phyloP scores from a whole-genome alignment of 2,329 filamentous ascomycete genomes.

The Myriosclerotinia curreyana region DNA sequence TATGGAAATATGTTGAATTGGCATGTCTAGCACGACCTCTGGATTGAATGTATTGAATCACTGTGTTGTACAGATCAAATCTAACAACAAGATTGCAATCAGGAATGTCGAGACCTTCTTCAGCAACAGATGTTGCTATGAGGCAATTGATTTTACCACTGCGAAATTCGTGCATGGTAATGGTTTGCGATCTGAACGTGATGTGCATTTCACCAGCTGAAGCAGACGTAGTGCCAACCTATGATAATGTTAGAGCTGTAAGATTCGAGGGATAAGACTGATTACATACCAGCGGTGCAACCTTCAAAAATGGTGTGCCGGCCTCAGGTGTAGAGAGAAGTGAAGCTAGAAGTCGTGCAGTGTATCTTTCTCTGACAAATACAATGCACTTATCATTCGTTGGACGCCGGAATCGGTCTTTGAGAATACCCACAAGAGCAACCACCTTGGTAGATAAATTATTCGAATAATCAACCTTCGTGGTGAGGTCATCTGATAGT shows the following conservation, averaged over 20 bases:
- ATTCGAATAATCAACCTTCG: slow-evolving; percentile 19
- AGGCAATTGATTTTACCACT: slow-evolving; percentile 59
- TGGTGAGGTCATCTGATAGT: slow-evolving; percentile 5
- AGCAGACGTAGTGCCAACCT: slow-evolving; percentile 50
- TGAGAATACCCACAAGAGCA: slow-evolving; percentile 58
- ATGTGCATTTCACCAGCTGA: slow-evolving; percentile 53
- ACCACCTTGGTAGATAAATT: slow-evolving; percentile 71
- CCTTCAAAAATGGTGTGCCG: slow-evolving; percentile 55
- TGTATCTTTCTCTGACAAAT: slow-evolving; percentile 77
- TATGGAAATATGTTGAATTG: slow-evolving; percentile 77
- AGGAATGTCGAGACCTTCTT: slow-evolving; percentile 66
- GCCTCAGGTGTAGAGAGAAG: slow-evolving; percentile 59
- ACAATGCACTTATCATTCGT: slow-evolving; percentile 73
- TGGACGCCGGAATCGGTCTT: slow-evolving; percentile 57
- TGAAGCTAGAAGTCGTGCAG: slow-evolving; percentile 68
- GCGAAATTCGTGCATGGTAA: slow-evolving; percentile 65
- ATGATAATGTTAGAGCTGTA: slow-evolving; percentile 6
- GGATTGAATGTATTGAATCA: slow-evolving; percentile 95
- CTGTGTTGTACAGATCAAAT: slow-evolving; percentile 83
- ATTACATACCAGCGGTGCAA: slow-evolving; percentile 59
- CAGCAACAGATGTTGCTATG: slow-evolving; percentile 64
- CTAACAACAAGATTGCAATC: slow-evolving; percentile 66
- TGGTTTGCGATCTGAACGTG: slow-evolving; percentile 70
- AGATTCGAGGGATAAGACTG: not conserved
- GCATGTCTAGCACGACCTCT: slow-evolving; percentile 77